Evolutionary conservation across 768 basidiomycete species (phyloP).

Genomic region (Leucocoprinus leucothites): DNA sequence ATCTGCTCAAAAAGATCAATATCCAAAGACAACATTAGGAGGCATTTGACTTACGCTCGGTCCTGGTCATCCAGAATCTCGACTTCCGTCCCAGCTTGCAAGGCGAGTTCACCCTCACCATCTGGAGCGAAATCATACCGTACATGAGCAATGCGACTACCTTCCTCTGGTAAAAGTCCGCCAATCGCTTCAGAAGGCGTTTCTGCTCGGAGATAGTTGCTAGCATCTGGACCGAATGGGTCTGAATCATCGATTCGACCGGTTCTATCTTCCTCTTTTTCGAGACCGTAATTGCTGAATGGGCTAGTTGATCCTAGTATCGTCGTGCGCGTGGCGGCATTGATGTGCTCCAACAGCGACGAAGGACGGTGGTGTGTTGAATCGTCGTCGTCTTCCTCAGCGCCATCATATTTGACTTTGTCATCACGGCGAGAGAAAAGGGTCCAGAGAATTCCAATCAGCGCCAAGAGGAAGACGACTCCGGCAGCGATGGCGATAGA

Average conservation of each 20-base stretch:
- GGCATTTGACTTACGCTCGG: constrained; percentile 54
- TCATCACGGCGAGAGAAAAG: constrained; percentile 83
- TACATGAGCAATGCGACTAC: constrained; percentile 72
- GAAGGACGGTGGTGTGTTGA: constrained; percentile 80
- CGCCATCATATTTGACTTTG: constrained; percentile 58
- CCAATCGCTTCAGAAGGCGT: constrained; percentile 77
- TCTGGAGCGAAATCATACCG: constrained; percentile 79
- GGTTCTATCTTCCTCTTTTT: constrained; percentile 55
- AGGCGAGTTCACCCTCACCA: constrained; percentile 74
- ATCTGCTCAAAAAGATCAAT: constrained; percentile 45
- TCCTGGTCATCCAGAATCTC: constrained; percentile 81
- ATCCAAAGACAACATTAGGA: not conserved
- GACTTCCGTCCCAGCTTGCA: constrained; percentile 67
- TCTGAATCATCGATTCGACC: constrained; percentile 40
- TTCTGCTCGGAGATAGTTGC: constrained; percentile 76
- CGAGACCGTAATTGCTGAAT: constrained; percentile 34
- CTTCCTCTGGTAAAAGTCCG: constrained; percentile 60
- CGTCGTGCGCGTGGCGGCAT: constrained; percentile 82
- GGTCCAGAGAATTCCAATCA: constrained; percentile 87
- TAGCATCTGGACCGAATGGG: constrained; percentile 70
- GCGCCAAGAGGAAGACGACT: constrained; percentile 81
- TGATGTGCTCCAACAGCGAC: constrained; percentile 86
- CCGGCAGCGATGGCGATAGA: constrained; percentile 97
- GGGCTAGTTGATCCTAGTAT: constrained; percentile 54
- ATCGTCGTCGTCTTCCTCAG: constrained; percentile 71